phyloP scores from a whole-genome alignment of 208 protist genomes.

The Wallacemonas sp. region DNA sequence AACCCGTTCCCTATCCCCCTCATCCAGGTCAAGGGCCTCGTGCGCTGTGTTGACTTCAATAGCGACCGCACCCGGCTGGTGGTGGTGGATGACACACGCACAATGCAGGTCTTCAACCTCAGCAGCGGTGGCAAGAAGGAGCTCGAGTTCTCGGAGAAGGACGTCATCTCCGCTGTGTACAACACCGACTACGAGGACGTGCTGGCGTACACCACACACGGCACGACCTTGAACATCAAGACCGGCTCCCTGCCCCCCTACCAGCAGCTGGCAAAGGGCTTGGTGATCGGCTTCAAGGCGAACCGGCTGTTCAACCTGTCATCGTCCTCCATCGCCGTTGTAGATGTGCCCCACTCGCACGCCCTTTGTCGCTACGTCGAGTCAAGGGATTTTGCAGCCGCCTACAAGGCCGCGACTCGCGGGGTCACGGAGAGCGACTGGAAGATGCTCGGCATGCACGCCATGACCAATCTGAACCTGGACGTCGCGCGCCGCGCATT shows the following conservation, averaged over 20 bases:
- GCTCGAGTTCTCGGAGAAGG: slow-evolving; percentile 88
- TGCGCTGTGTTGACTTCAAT: slow-evolving; percentile 92
- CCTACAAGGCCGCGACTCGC: slow-evolving; percentile 92
- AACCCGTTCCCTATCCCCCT: slow-evolving; percentile 95
- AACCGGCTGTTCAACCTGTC: slow-evolving; percentile 95
- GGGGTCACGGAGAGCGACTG: slow-evolving; percentile 95
- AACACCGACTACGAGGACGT: slow-evolving; percentile 95
- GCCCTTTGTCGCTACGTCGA: slow-evolving; percentile 92
- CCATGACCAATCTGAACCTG: slow-evolving; percentile 88
- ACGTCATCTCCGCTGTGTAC: slow-evolving; percentile 92
- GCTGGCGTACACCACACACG: slow-evolving; percentile 90
- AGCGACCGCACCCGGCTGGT: slow-evolving; percentile 88
- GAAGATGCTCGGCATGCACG: slow-evolving; percentile 93
- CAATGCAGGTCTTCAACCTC: slow-evolving; percentile 91
- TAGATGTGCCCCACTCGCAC: slow-evolving; percentile 94
- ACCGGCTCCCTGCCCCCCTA: slow-evolving; percentile 91
- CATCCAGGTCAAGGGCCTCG: slow-evolving; percentile 69
- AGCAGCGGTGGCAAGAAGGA: slow-evolving; percentile 73
- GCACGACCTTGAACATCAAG: slow-evolving; percentile 92
- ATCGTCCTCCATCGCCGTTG: slow-evolving; percentile 68
- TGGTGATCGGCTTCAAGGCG: slow-evolving; percentile 96
- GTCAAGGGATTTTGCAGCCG: slow-evolving; percentile 83
- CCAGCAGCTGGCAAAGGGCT: slow-evolving; percentile 91
- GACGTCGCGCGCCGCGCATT: slow-evolving; percentile 93
- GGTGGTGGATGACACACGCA: slow-evolving; percentile 90